A percentile compares a stretch with the other conserved stretches of the same genome.
phyloP scores from a whole-genome alignment of 495 filamentous ascomycete genomes.

The Penicillium steckii region DNA sequence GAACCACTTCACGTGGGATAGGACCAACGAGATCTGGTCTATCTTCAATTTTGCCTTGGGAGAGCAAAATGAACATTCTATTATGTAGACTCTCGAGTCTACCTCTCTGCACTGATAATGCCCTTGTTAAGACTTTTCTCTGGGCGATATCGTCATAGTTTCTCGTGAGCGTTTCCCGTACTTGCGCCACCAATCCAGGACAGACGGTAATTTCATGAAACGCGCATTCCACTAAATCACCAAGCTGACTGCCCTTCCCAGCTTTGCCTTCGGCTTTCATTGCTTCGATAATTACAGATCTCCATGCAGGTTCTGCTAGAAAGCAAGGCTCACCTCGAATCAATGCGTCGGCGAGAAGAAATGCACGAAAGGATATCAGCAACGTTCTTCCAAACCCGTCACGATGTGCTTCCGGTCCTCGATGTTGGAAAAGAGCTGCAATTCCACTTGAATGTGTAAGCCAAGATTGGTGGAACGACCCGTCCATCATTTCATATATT shows the following conservation, averaged over 20 bases:
- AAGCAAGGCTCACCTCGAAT: conserved; percentile 26
- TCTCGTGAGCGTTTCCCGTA: conserved; percentile 5
- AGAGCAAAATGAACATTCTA: neutral
- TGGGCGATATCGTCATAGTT: neutral
- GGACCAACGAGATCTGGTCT: conserved; percentile 8
- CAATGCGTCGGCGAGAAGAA: conserved; percentile 27
- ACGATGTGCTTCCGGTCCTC: conserved; percentile 25
- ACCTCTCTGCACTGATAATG: neutral
- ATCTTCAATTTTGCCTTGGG: conserved; percentile 1
- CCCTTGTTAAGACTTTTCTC: neutral
- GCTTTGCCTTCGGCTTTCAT: conserved; percentile 7
- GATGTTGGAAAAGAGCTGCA: conserved; percentile 22
- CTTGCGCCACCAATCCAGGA: conserved; percentile 17
- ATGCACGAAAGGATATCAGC: conserved; percentile 28
- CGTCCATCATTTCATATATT: conserved; percentile 32
- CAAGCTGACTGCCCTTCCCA: conserved; percentile 16
- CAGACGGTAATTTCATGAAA: conserved; percentile 22
- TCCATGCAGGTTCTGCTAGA: conserved; percentile 25
- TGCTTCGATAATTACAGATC: conserved; percentile 17
- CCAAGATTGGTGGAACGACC: conserved; percentile 28
- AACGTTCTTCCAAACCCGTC: conserved; percentile 25
- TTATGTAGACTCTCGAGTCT: neutral
- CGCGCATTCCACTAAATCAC: conserved; percentile 14
- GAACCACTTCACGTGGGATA: conserved; percentile 7
- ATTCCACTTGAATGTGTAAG: conserved; percentile 34